phyloP scores from a whole-genome alignment of 2,329 filamentous ascomycete genomes.

The Trichoderma breve region DNA sequence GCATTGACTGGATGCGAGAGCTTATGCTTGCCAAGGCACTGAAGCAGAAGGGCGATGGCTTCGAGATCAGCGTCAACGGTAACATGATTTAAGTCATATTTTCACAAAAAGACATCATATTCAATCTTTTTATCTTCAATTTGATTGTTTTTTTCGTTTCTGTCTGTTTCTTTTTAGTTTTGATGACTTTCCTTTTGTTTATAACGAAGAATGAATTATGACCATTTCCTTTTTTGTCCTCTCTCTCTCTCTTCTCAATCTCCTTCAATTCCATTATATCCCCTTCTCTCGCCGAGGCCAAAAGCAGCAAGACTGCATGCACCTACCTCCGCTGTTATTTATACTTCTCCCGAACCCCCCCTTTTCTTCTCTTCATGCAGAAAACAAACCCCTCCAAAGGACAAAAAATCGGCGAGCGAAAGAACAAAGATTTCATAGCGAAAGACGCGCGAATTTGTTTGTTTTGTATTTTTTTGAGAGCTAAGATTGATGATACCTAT shows the following conservation, averaged over 20 bases:
- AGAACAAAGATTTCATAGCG: not conserved
- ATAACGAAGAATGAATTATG: slow-evolving; percentile 16
- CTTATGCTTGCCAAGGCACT: slow-evolving; percentile 86
- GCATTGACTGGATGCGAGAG: slow-evolving; percentile 97
- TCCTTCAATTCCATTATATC: not conserved
- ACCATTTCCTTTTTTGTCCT: slow-evolving; percentile 1
- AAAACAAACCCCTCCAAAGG: not conserved
- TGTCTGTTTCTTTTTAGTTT: not conserved
- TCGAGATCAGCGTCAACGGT: slow-evolving; percentile 78
- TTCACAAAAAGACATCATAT: not conserved
- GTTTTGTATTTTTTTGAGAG: not conserved
- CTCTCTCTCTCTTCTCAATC: slow-evolving; percentile 24
- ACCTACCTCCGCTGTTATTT: not conserved
- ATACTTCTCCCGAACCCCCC: not conserved
- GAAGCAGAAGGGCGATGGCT: slow-evolving; percentile 80
- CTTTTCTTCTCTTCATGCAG: not conserved
- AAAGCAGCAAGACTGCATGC: not conserved
- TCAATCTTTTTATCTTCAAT: not conserved
- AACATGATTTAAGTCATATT: slow-evolving; percentile 60
- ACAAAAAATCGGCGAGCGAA: slow-evolving; percentile 2
- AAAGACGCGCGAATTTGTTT: not conserved
- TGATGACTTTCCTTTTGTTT: slow-evolving; percentile 18
- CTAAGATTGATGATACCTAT: slow-evolving; percentile 11
- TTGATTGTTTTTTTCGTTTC: not conserved
- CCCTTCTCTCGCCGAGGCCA: slow-evolving; percentile 6